Base-by-base conservation (phyloP, 768 basidiomycete species). In the Sistotremastrum suecicum region DNA sequence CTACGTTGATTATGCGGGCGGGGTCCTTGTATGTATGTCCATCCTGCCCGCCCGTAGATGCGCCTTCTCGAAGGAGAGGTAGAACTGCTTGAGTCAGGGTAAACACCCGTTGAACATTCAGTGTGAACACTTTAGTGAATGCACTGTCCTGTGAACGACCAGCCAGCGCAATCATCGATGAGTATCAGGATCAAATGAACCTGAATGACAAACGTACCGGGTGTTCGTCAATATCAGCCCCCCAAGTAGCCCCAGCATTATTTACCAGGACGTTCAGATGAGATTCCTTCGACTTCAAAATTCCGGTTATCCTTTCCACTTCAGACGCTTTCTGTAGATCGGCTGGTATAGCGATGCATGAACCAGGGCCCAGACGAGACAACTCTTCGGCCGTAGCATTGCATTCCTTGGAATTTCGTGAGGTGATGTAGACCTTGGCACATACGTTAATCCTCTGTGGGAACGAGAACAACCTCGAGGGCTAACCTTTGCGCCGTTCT, bases 41-140 rank as follows among this genome's bases (percentile, higher is more conserved):
- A 9, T 58, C 54, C 53, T 55, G 51, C 29, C 72, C 71, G 33
- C 65, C 63, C 44, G 62, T 58, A 47, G 58, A 56, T 3, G 66
- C 69, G 12, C 64, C 72, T 11, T 66, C 66, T 1, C 70, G 67
- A 7, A 81, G 63, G 9, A 82, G 61, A 5, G 78, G 78, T 1
- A 78, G 56, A 9, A 75, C 60, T 53, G 72, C 71, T 54, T 81
- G 80, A 5, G 74, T 78, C 32, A 81, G 55, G 1, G 73, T 78
- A 56, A 80, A 81, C 5, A 78, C 76, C 4, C 76, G 66, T 52
- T 78, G 76, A 12, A 80, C 54, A 58, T 81, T 80, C 39, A 81
- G 58, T 5, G 67, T 76, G 46, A 82, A 54, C 40, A 83, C 66
- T 56, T 80, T 80, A 7, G 69, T 68, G 56, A 73, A 80, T 5